These are phyloP conservation scores for Nevesoporus exiguus DNA, from an alignment of 768 basidiomycete genomes.

Conservation along the genomic window DNA sequence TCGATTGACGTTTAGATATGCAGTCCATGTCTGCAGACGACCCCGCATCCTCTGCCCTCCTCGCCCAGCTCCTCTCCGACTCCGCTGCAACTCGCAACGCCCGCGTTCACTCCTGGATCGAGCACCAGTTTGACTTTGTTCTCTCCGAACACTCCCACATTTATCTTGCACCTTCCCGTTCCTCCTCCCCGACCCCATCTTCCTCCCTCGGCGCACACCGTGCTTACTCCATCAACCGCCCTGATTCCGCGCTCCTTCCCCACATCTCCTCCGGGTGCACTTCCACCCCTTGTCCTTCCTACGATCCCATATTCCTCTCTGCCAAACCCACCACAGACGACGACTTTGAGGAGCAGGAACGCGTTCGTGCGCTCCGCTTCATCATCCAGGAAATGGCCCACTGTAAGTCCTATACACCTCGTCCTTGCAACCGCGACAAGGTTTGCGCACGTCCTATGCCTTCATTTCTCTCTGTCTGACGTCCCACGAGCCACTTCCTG, in stretches of 20 bases:
- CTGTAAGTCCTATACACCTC: constrained; percentile 13
- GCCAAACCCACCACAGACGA: not conserved
- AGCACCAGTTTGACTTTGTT: constrained; percentile 36
- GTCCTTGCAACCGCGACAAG: constrained; percentile 7
- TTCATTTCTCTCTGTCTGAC: not conserved
- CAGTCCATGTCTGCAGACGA: constrained; percentile 32
- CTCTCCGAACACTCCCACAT: constrained; percentile 30
- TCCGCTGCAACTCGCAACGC: constrained; percentile 23
- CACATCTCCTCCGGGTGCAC: constrained; percentile 21
- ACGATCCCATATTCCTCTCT: constrained; percentile 34
- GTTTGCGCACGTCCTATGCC: not conserved
- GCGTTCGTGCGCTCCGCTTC: constrained; percentile 32
- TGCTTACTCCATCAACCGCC: constrained; percentile 22
- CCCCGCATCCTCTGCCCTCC: constrained; percentile 26
- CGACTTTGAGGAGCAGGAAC: constrained; percentile 28
- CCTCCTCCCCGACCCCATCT: no score
- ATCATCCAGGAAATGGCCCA: constrained; percentile 36
- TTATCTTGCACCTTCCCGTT: no score
- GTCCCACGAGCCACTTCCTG: constrained; percentile 16
- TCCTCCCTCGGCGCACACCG: constrained; percentile 27
- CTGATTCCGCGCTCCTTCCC: constrained; percentile 31
- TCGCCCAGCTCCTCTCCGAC: constrained; percentile 27
- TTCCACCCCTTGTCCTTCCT: constrained; percentile 26
- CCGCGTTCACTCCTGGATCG: constrained; percentile 34
- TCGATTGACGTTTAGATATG: no score